These are phyloP conservation scores for Aspergillus brasiliensis DNA, from an alignment of 2,329 filamentous ascomycete species.

Conservation along the genomic window DNA sequence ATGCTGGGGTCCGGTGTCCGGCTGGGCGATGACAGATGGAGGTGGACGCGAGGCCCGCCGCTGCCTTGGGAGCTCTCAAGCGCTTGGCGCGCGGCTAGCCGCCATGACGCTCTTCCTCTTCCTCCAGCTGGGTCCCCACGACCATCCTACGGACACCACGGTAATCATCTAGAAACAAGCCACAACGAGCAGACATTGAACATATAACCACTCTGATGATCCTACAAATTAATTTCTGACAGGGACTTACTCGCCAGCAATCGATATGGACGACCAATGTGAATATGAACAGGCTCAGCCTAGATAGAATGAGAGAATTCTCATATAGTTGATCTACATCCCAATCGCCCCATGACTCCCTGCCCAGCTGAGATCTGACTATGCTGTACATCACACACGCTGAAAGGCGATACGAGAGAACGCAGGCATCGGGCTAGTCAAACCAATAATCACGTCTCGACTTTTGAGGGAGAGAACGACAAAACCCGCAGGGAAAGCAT, in stretches of 20 bases:
- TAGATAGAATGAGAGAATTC: not conserved
- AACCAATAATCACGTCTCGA: constrained; percentile 13
- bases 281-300: not conserved
- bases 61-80: constrained; percentile 29
- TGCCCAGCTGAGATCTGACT: not conserved
- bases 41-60: constrained; percentile 31
- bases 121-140: not conserved
- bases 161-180: too few species aligned
- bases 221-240: too few species aligned
- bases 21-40: constrained; percentile 29
- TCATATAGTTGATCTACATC: not conserved
- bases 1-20: constrained; percentile 14
- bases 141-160: too few species aligned
- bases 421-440: not conserved
- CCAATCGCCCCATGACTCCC: not conserved
- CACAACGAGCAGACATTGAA: too few species aligned
- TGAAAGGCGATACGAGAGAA: constrained; percentile 11
- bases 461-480: constrained; percentile 10
- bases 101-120: constrained; percentile 1
- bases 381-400: constrained; percentile 19
- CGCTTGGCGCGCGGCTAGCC: constrained; percentile 30
- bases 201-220: too few species aligned
- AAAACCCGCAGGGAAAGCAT: constrained; percentile 3
- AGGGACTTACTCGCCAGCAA: too few species aligned
- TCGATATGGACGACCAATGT: too few species aligned